Base-by-base conservation (phyloP, 1,139 yeast species). In the Saccharomyces uvarum region DNA sequence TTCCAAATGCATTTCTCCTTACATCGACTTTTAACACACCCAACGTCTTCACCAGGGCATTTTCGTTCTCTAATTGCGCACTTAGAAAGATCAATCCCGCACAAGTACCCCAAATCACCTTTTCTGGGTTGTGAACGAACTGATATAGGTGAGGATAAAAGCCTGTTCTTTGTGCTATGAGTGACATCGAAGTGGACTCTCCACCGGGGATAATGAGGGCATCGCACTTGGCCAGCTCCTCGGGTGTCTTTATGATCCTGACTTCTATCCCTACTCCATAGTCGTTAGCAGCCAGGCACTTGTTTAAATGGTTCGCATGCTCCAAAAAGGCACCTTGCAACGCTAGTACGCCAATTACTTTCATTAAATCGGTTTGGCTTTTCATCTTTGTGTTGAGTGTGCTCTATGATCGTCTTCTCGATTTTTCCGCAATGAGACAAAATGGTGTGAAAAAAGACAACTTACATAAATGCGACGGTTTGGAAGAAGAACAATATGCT, bases 51-150 rank as follows among this genome's bases (percentile, higher is more conserved):
- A 86, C 90, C n/a, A 80, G 77, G 1, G 76, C 77, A 49, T 76
- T 75, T 24, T 85, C 86, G 64, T 80, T 81, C 11, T 73, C 67
- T 32, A 86, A 77, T 54, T 79, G 76, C 55, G 77, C 75, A 8
- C 91, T 78, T 47, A 88, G 72, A 61, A 87, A 77, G 56, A 88
- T 87, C 61, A 88, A 73, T 2, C 95, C 96, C 3, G 95, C 95
- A 70, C 95, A 88, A 1, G 95, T 88, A 0, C 95, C 95, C 95
- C 95, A 88, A 29, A 83, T 77, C 0, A 88, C 83, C 61, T 78
- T 80, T 24, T 71, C 72, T 19, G 75, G 71, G 52, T 77, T 56
- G 41, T 59, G 77, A 32, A 84, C 81, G 65, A 77, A 83, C 7
- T 73, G 69, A 52, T 76, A 71, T 54, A 88, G 71, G 3, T 86